Evolutionary conservation across 306 rosid species (phyloP).

Genomic region (Astragalus membranaceus): DNA sequence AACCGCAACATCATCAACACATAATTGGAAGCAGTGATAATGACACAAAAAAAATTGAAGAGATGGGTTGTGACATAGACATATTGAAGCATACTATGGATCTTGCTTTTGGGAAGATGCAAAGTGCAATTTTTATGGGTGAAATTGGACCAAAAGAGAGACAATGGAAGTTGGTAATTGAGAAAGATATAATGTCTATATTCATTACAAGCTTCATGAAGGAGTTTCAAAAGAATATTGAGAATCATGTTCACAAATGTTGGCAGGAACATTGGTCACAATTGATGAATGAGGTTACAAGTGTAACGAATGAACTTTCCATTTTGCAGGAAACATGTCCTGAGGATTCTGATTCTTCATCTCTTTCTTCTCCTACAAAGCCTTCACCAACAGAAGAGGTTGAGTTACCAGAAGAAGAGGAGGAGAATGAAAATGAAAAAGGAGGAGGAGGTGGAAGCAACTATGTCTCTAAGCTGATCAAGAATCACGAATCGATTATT

Average conservation of each 20-base stretch:
- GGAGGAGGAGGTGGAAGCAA: constrained; percentile 29
- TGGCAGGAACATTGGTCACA: constrained; percentile 46
- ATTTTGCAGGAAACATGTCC: constrained; percentile 15
- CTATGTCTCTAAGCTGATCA: constrained; percentile 58
- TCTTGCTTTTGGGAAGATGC: constrained; percentile 75
- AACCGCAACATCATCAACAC: constrained; percentile 24
- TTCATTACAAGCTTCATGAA: constrained; percentile 40
- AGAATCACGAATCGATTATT: constrained; percentile 60
- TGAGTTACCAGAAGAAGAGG: constrained; percentile 15
- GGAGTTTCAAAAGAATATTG: constrained; percentile 42
- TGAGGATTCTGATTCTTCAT: constrained; percentile 25
- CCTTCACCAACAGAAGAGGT: constrained; percentile 23
- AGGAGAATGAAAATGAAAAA: constrained; percentile 28
- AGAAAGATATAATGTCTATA: constrained; percentile 44
- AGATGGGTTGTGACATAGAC: constrained; percentile 80
- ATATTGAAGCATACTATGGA: constrained; percentile 68
- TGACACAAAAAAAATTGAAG: constrained; percentile 49
- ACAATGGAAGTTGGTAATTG: constrained; percentile 51
- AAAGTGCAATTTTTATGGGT: constrained; percentile 39
- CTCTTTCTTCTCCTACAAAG: constrained; percentile 23
- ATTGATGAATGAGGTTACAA: constrained; percentile 45
- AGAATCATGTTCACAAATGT: constrained; percentile 22
- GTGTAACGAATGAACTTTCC: constrained; percentile 39
- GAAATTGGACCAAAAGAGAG: constrained; percentile 73
- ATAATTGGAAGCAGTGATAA: constrained; percentile 21